Base-by-base conservation (phyloP, 2,329 filamentous ascomycete genomes). In the Trichoderma koningiopsis region DNA sequence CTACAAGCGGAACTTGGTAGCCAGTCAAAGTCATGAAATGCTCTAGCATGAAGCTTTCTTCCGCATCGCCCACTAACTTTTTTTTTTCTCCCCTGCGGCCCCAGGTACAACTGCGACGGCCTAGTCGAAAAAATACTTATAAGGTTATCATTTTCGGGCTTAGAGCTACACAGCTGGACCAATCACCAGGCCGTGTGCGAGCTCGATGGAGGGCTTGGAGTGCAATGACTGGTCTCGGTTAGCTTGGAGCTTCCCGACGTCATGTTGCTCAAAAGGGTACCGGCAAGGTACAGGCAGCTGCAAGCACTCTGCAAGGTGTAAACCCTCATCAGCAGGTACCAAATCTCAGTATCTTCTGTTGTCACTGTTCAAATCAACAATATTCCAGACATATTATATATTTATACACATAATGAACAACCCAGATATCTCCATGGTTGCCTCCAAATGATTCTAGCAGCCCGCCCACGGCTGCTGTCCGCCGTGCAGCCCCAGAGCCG, bases 221-320 rank as follows among this genome's bases (percentile, higher is more conserved):
- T n/a, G 52, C 62, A 65, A 47, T 57, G 53, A 7, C 35, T 57
- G 62, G 62, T 43, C 62, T 47, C 37, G 62, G 27, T 29, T 56
- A 65, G 62, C 62, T 55, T 24, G 19, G 29, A 55, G 31, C 31
- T 64, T 40, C 24, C 49, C 31, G 49, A 64, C 61, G 61, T 64
- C 61, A 64, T 53, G 49, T 49, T 55, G 10, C 19, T 22, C 47
- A 29, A 47, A 16, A 40, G n/a, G 52, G 60, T 64, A 40, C 47
- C 47, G n/a, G 47, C 52, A 10, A 55, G 52, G 47, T 49, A 49
- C 47, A 22, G 22, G 47, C 43, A 47, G 43, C 47, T 49, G 47
- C 40, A 43, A 43, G 40, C 40, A 43, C 40, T 43, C 19, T 43
- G 40, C 19, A 19, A 19, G 40, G 40, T 43, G 40, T 43, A 43